Conservation (phyloP, 768 basidiomycete genomes). For the Russula foetens region DNA sequence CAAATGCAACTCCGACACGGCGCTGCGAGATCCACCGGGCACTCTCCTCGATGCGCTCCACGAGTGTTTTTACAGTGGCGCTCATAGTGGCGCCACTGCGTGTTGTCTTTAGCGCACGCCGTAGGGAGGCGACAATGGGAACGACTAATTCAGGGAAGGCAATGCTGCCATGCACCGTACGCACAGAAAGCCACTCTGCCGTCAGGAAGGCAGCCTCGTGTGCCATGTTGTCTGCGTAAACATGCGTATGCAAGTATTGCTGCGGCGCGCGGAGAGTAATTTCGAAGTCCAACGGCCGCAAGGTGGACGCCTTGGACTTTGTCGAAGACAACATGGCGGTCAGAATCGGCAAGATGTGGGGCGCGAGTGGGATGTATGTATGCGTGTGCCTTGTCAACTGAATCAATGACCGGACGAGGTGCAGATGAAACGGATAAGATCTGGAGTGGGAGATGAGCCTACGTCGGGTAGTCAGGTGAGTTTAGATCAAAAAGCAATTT, state of each 20-base stretch:
- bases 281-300: constrained; percentile 86
- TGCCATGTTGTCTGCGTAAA: constrained; percentile 73
- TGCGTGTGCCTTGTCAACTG: constrained; percentile 78
- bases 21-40: constrained; percentile 66
- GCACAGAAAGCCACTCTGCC: constrained; percentile 71
- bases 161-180: constrained; percentile 69
- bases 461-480: not conserved
- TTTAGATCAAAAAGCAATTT: not conserved
- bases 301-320: constrained; percentile 74
- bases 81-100: constrained; percentile 49
- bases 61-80: constrained; percentile 57
- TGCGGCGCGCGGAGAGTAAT: constrained; percentile 80
- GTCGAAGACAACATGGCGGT: constrained; percentile 60
- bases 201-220: constrained; percentile 78
- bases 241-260: constrained; percentile 80
- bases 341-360: constrained; percentile 82
- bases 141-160: constrained; percentile 91
- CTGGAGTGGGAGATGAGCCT: constrained; percentile 88
- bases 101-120: constrained; percentile 61
- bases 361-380: constrained; percentile 80
- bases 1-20: constrained; percentile 63
- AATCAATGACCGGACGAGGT: constrained; percentile 81
- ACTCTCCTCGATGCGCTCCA: constrained; percentile 86
- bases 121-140: constrained; percentile 64
- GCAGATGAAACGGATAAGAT: constrained; percentile 92